A percentile compares a stretch with the other conserved stretches of the same genome.
Evolutionary conservation across 108 stramenopile genomes (phyloP).

Genomic region (Stephanodiscus minutulus): DNA sequence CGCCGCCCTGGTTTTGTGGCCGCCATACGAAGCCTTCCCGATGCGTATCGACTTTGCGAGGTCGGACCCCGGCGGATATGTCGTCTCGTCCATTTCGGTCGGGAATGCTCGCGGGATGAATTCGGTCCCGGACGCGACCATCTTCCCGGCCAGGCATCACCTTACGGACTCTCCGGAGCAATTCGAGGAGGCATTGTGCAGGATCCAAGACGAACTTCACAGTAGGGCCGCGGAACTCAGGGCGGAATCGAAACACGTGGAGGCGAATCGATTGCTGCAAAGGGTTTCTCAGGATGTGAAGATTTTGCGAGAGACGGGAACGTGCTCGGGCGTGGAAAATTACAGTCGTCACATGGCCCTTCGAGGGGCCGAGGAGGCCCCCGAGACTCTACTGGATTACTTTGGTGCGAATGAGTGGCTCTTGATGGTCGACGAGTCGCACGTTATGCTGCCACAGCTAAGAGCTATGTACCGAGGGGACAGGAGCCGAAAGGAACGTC

Average conservation of each 20-base stretch:
- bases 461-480: conserved; percentile 76
- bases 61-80: neutral
- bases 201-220: conserved; percentile 64
- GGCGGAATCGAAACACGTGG: conserved; percentile 39
- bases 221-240: conserved; percentile 46
- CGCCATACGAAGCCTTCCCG: conserved; percentile 55
- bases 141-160: conserved; percentile 83
- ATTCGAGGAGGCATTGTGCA: conserved; percentile 50
- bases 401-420: conserved; percentile 65
- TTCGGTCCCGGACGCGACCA: conserved; percentile 13
- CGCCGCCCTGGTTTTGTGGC: conserved; percentile 45
- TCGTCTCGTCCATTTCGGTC: conserved; percentile 15
- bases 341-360: conserved; percentile 74
- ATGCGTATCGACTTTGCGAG: conserved; percentile 31
- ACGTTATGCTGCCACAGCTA: conserved; percentile 78
- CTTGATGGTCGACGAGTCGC: conserved; percentile 76
- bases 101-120: conserved; percentile 16
- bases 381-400: conserved; percentile 56
- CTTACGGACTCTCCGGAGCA: conserved; percentile 36
- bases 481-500: conserved; percentile 58
- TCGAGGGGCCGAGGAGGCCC: conserved; percentile 50
- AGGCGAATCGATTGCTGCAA: conserved; percentile 60
- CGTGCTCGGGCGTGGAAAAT: conserved; percentile 75
- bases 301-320: conserved; percentile 61
- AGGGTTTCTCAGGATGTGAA: conserved; percentile 64